Evolutionary conservation across 176 grass and related monocot genomes (phyloP).

Genomic region (Tillandsia leiboldiana): DNA sequence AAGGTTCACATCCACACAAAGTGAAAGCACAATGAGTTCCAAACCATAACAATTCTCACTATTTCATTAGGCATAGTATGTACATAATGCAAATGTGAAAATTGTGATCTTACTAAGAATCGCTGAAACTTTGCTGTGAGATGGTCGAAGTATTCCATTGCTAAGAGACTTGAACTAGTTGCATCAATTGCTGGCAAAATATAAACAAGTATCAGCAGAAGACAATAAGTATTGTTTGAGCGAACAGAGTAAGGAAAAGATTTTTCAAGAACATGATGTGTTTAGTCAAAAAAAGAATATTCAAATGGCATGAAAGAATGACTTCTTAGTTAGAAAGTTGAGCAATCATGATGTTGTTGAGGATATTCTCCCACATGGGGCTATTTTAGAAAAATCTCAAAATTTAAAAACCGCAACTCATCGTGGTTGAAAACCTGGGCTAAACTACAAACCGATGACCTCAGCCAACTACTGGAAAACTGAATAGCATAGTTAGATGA

Average conservation of each 20-base stretch:
- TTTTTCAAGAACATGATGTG: not conserved
- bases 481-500: too few relatives aligned
- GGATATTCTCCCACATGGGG: too few relatives aligned
- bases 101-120: slow-evolving; percentile 47
- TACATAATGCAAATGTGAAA: slow-evolving; percentile 9
- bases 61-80: not conserved
- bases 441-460: too few relatives aligned
- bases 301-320: not conserved
- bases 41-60: not conserved
- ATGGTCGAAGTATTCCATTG: slow-evolving; percentile 42
- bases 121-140: slow-evolving; percentile 41
- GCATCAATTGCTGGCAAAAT: slow-evolving; percentile 39
- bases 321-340: not conserved
- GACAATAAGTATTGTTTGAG: not conserved
- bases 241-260: not conserved
- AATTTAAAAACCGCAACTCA: too few relatives aligned
- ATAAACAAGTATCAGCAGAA: slow-evolving; percentile 10
- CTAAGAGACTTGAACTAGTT: slow-evolving; percentile 30
- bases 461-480: too few relatives aligned
- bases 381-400: too few relatives aligned
- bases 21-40: not conserved
- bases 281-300: not conserved
- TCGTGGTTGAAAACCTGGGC: too few relatives aligned
- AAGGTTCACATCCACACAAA: not conserved
- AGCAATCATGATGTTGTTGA: too few relatives aligned